Evolutionary conservation across 495 filamentous ascomycete genomes (phyloP), one percentile per base, ranked within the genome.

Genomic region (Xylaria curta): DNA sequence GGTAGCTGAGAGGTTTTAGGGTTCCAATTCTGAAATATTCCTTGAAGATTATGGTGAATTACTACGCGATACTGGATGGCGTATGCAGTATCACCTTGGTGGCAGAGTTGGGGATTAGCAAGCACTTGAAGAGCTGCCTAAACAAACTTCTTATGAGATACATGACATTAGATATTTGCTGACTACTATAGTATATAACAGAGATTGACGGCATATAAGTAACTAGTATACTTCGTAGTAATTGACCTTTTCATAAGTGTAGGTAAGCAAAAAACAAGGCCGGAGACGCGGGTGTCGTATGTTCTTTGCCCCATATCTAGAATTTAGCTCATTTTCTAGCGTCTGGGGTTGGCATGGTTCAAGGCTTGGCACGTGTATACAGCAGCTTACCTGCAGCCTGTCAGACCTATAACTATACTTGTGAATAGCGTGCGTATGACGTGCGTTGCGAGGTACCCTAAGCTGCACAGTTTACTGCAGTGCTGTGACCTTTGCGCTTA

Each of bases 311-410:
- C 59, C 36, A n/a, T 44, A 62, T 26, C 10, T 21, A 33, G 58
- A 28, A 8, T 61, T 61, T 61, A 61, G 58, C 58, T 24, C 19
- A 17, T 17, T n/a, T 40, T 40, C 58, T 61, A 62, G 36, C 36
- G 38, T 62, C 59, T 62, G 59, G 59, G 59, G 59, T 59, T 31
- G 59, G 59, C 59, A 62, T 38, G 59, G 59, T 62, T 42, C 1
- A 42, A 38, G 56, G 56, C 56, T 59, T 59, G 56, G 56, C 56
- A 10, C n/a, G 4, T 33, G 46, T 49, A 47, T 47, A 47, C 46
- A 7, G 44, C 17, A 31, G 31, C 17, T 12, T 28, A 7, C 19
- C 10, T 21, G 4, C 28, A 19, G 19, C 15, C 31, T 17, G 17
- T 21, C 46, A 8, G 46, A 49, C 15, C 19, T 47, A 26, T n/a